Percentiles rank a stretch among this genome's conserved stretches.
Conservation (phyloP, 2,329 filamentous ascomycete genomes). For the Aureobasidium musti region DNA sequence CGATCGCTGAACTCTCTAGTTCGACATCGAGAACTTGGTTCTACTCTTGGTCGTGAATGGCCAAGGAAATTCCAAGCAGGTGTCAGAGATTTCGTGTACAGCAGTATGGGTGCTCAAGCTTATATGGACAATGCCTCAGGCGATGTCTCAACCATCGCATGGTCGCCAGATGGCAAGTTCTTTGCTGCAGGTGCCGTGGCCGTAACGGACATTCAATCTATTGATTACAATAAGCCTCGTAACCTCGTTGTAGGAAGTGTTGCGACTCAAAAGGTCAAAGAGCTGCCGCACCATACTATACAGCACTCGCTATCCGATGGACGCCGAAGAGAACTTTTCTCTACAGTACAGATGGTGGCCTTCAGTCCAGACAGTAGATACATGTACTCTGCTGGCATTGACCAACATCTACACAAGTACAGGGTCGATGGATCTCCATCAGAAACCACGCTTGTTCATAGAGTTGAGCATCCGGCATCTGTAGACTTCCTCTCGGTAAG, state of each 20-base stretch:
- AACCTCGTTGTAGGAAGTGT: constrained; percentile 59
- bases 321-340: constrained; percentile 57
- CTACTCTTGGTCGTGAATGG: background rate
- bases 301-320: constrained; percentile 47
- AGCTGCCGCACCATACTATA: constrained; percentile 57
- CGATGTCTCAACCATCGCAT: constrained; percentile 59
- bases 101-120: constrained; percentile 48
- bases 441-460: constrained; percentile 1
- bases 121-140: constrained; percentile 61
- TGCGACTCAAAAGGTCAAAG: constrained; percentile 47
- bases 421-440: background rate
- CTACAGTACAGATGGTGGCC: constrained; percentile 57
- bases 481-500: constrained; percentile 56
- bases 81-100: constrained; percentile 27
- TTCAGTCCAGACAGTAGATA: constrained; percentile 52
- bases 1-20: background rate
- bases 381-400: constrained; percentile 46
- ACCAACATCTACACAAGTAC: constrained; percentile 29
- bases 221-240: constrained; percentile 61
- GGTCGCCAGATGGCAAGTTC: constrained; percentile 55
- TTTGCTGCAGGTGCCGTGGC: constrained; percentile 62
- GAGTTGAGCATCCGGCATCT: constrained; percentile 49
- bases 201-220: constrained; percentile 56
- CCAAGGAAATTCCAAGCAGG: constrained; percentile 12
- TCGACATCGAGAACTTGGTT: constrained; percentile 19